Base-by-base conservation (phyloP, 106 monocot species). In the Posidonia australis region DNA sequence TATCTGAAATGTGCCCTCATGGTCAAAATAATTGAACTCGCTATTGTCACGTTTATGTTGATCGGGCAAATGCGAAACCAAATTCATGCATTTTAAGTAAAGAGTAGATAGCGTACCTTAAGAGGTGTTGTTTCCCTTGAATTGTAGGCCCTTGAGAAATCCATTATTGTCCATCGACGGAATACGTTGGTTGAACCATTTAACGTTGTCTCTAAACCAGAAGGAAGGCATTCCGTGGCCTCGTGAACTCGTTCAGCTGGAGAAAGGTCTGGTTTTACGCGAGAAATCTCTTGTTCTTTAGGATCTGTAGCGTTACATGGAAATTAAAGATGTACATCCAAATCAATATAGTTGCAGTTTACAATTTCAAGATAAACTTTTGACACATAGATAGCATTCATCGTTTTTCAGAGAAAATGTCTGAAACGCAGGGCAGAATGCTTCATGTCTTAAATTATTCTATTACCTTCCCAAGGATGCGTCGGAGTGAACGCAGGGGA, bases 121-220 rank as follows among this genome's bases (percentile, higher is more conserved):
- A 81, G 74, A 56, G 92, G 92, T 68, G 85, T 83, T 29, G 67
- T 80, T 36, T 88, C 76, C 64, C 83, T 67, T 53, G 79, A 82
- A 46, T 5, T 78, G 45, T 93, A 93, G 46, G 92, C 85, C 54
- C 70, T 80, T 6, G 74, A 71, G 54, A 81, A 93, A 51, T 93
- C 92, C 60, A 61, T 69, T 66, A 93, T 75, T 10, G 83, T 86
- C 89, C 89, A 78, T 10, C 89, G 76, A 14, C 64, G 71, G 69
- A 93, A 89, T 43, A 17, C 25, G 18, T 60, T 51, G 44, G 47
- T 26, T 9, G 44, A 5, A 21, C 61, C 10, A 14, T 1, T 9
- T 16, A 62, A 1, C 7, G 60, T 44, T 24, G 42, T 49, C 25
- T 86, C 86, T 21, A 63, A 14, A 52, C 5, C 25, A 41, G 49